Conservation (phyloP, 2,329 filamentous ascomycete genomes). For the Trichoderma sp. region DNA sequence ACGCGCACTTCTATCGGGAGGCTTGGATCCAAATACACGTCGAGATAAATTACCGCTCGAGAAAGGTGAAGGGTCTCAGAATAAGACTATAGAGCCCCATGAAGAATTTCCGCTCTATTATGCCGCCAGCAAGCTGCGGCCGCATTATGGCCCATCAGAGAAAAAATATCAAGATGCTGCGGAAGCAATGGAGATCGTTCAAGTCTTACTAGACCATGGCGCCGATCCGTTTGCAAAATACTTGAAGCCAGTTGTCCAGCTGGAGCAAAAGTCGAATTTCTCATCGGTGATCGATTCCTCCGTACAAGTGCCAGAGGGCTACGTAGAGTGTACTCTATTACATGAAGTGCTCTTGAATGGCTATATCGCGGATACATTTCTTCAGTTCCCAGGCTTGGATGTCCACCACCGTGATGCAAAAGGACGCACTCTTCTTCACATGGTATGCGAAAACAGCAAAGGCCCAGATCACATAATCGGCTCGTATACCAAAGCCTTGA, state of each 20-base stretch:
- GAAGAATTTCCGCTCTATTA: slow-evolving; percentile 29
- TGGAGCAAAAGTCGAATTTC: accelerated
- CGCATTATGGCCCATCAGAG: not conserved
- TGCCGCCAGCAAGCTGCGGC: slow-evolving; percentile 1
- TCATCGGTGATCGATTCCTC: not conserved
- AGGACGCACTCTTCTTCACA: slow-evolving; percentile 37
- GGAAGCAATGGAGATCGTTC: slow-evolving; percentile 21
- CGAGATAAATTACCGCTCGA: not conserved
- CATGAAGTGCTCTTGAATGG: slow-evolving; percentile 32
- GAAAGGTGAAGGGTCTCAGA: not conserved
- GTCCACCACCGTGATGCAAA: slow-evolving; percentile 35
- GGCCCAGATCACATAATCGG: slow-evolving; percentile 28
- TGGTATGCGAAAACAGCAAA: slow-evolving; percentile 29
- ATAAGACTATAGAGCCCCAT: not conserved
- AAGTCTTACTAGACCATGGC: slow-evolving; percentile 34
- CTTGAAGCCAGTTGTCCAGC: not conserved
- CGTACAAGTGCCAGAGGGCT: not conserved
- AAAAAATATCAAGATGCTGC: not conserved
- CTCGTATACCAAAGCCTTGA: not conserved
- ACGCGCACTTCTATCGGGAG: slow-evolving; percentile 28
- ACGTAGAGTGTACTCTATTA: slow-evolving; percentile 31
- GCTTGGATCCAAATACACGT: slow-evolving; percentile 29
- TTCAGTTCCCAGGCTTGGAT: slow-evolving; percentile 33
- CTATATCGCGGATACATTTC: slow-evolving; percentile 29
- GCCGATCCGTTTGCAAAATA: slow-evolving; percentile 36